Evolutionary conservation across 371 early-diverging fungal genomes (phyloP), one percentile per base, ranked within the genome.

Genomic region (Rhizopus microsporus): DNA sequence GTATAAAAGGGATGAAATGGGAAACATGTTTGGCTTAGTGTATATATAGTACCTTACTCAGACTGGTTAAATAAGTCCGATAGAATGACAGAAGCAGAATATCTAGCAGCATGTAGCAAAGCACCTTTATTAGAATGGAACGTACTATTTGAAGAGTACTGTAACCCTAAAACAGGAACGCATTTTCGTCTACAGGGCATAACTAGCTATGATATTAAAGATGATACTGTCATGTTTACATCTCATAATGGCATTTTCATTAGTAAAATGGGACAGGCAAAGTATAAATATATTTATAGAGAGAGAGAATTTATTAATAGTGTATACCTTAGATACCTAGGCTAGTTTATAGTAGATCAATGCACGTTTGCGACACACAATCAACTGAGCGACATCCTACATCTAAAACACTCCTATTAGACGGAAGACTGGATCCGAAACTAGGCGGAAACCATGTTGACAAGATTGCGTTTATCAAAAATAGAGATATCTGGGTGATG

Each of bases 401-500:
- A 51, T 30, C 34, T 29, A 46, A 23, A 30, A 34, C 15, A 12
- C 57, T 33, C 48, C 46, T n/a, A 53, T 15, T 35, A 34, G 17
- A 38, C 7, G 16, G 60, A 10, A 69, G 79, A 46, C 38, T 59
- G 4, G 89, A 90, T 60, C 81, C 88, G 1, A 84, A 88, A 58
- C 60, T 90, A 9, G 88, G 88, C 15, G 86, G 86, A 7, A 43
- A 60, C 10, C 52, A 74, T 35, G 56, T 64, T 31, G 64, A 84
- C 50, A 68, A 82, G 6, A 69, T 88, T 13, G 75, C 88, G 1
- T 90, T 86, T 64, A 74, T 87, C 3, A 72, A 84, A 6, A 59
- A 87, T 47, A 68, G 85, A 37, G 86, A 90, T 67, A 70, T 90
- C 23, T 90, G 88, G 87, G 80, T 87, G 0, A 67, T 75, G 16